Percentiles rank a stretch among this genome's conserved stretches.
Evolutionary conservation across 129 eudicot species (phyloP).

Genomic region (Escallonia herrerae): DNA sequence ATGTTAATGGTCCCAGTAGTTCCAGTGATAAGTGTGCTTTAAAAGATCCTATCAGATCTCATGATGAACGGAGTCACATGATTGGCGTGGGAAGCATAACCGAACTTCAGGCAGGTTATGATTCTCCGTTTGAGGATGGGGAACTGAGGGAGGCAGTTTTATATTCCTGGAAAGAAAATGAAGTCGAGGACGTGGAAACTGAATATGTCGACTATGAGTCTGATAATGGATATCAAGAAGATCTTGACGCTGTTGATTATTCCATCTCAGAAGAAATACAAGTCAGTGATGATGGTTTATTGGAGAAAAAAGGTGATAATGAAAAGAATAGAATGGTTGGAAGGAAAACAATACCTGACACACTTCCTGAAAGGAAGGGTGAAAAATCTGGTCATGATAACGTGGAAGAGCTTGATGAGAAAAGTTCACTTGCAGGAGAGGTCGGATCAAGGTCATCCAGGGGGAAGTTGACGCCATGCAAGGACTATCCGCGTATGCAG

Average conservation of each 20-base stretch:
- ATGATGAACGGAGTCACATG: conserved; percentile 25
- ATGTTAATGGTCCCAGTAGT: not conserved
- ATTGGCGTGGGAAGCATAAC: conserved; percentile 27
- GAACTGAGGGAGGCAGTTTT: conserved; percentile 61
- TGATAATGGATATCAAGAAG: conserved; percentile 37
- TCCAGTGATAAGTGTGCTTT: conserved; percentile 18
- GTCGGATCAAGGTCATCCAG: conserved; percentile 13
- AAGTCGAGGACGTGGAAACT: conserved; percentile 37
- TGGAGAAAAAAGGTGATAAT: conserved; percentile 16
- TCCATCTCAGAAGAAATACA: conserved; percentile 29
- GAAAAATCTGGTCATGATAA: not conserved
- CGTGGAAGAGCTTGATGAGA: conserved; percentile 10
- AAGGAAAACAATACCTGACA: conserved; percentile 19
- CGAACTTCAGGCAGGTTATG: conserved; percentile 47
- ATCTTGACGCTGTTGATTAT: conserved; percentile 37
- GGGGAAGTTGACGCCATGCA: conserved; percentile 26
- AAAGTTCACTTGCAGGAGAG: conserved; percentile 18
- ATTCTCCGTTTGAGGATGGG: conserved; percentile 82
- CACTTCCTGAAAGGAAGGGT: too few species aligned
- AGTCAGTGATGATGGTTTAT: conserved; percentile 21
- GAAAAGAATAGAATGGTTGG: conserved; percentile 13
- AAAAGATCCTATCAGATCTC: conserved; percentile 22
- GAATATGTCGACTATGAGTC: conserved; percentile 67
- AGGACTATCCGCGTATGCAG: conserved; percentile 12
- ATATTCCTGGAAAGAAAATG: conserved; percentile 47